Evolutionary conservation across 208 protist species (phyloP).

Genomic region (Trypanosoma congolense): DNA sequence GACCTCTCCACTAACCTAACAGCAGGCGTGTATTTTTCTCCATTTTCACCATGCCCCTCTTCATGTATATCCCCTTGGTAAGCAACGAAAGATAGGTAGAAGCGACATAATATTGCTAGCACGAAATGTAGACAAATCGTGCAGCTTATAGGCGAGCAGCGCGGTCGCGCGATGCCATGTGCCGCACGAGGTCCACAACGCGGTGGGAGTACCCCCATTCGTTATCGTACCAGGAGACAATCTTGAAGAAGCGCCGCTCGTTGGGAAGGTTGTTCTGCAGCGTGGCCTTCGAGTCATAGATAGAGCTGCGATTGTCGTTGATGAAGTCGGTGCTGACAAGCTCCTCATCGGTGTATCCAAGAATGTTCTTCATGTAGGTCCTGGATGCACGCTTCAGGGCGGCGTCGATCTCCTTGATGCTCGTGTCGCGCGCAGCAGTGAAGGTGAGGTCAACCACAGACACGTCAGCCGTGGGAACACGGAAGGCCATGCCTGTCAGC

Average conservation of each 20-base stretch:
- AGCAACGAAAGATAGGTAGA: too few relatives aligned
- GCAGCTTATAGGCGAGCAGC: constrained; percentile 60
- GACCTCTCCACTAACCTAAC: too few relatives aligned
- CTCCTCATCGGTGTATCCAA: constrained; percentile 98
- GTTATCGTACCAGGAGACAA: constrained; percentile 99
- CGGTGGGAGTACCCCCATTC: constrained; percentile 99
- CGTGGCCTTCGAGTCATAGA: constrained; percentile 98
- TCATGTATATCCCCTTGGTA: too few relatives aligned
- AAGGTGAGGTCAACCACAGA: constrained; percentile 99
- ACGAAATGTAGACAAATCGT: too few relatives aligned
- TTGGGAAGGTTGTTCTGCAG: constrained; percentile 91
- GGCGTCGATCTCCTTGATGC: constrained; percentile 96
- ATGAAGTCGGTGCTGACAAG: constrained; percentile 99
- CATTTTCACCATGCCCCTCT: too few relatives aligned
- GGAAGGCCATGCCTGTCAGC: constrained; percentile 98
- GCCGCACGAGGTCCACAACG: constrained; percentile 95
- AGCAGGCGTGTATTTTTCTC: too few relatives aligned
- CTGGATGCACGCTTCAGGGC: constrained; percentile 91
- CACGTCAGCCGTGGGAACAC: constrained; percentile 97
- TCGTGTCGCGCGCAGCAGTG: constrained; percentile 85
- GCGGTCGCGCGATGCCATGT: constrained; percentile 67
- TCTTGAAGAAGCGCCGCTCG: constrained; percentile 96
- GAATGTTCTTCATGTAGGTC: constrained; percentile 93
- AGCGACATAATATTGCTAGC: too few relatives aligned
- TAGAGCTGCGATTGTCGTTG: constrained; percentile 91